phyloP scores from a whole-genome alignment of 192 early-diverging fungal genomes.

The Linnemannia zychae region DNA sequence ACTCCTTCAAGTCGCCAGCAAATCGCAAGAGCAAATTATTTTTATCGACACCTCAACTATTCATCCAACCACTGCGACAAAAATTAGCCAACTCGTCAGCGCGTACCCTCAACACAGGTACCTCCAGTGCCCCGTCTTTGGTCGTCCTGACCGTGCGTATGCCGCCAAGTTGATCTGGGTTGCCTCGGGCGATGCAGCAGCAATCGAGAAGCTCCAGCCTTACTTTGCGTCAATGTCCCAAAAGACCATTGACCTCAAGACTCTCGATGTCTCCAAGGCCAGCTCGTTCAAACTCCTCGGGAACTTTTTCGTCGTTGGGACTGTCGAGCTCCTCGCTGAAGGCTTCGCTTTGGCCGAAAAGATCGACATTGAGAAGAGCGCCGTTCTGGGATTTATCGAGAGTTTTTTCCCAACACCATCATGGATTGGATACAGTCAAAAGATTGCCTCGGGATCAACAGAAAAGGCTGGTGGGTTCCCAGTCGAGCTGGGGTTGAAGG shows the following conservation, averaged over 20 bases:
- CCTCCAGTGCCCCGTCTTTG: conserved; percentile 69
- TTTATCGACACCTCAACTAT: conserved; percentile 76
- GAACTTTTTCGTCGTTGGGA: conserved; percentile 71
- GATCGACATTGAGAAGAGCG: conserved; percentile 61
- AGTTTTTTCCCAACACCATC: conserved; percentile 60
- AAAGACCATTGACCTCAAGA: conserved; percentile 59
- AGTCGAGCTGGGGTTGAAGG: conserved; percentile 58
- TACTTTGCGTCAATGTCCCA: conserved; percentile 64
- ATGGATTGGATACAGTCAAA: conserved; percentile 60
- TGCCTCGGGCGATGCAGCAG: conserved; percentile 59
- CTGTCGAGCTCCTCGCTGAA: conserved; percentile 72
- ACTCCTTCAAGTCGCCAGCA: conserved; percentile 45
- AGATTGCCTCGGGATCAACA: conserved; percentile 53
- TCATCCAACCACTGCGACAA: conserved; percentile 55
- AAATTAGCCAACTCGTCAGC: conserved; percentile 38
- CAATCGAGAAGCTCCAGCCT: conserved; percentile 53
- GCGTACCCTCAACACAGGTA: conserved; percentile 37
- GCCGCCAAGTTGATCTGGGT: conserved; percentile 68
- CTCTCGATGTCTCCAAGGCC: conserved; percentile 57
- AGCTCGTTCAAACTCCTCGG: conserved; percentile 73
- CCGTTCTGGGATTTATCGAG: conserved; percentile 65
- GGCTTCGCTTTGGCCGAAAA: conserved; percentile 70
- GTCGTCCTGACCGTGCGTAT: conserved; percentile 63
- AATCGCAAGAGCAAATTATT: conserved; percentile 39
- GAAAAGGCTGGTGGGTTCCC: conserved; percentile 50